A percentile compares a stretch with the other conserved stretches of the same genome.
Evolutionary conservation across 2,329 filamentous ascomycete genomes (phyloP).

Genomic region (Ascocoryne sarcoides): DNA sequence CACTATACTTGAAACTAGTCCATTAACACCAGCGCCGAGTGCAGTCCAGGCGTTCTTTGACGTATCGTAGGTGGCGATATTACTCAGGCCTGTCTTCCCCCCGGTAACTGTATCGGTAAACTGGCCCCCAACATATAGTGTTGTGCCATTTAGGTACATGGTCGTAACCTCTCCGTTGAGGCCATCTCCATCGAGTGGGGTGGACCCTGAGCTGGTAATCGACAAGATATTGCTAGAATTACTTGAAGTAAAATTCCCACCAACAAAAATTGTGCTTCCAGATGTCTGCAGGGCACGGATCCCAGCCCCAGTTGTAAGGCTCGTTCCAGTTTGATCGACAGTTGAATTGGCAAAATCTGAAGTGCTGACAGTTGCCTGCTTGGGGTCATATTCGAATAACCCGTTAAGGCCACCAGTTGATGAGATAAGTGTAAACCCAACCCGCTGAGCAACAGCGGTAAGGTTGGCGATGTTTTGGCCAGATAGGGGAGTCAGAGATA

Average conservation of each 20-base stretch:
- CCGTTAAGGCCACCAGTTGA: slow-evolving; percentile 79
- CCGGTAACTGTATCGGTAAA: slow-evolving; percentile 67
- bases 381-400: slow-evolving; percentile 79
- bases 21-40: slow-evolving; percentile 80
- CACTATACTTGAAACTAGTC: slow-evolving; percentile 65
- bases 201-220: slow-evolving; percentile 54
- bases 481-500: slow-evolving; percentile 64
- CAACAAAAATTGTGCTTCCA: slow-evolving; percentile 62
- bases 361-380: slow-evolving; percentile 45
- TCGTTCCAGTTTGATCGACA: slow-evolving; percentile 67
- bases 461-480: slow-evolving; percentile 54
- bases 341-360: slow-evolving; percentile 61
- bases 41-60: slow-evolving; percentile 62
- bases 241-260: slow-evolving; percentile 71
- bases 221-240: slow-evolving; percentile 68
- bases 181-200: slow-evolving; percentile 58
- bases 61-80: slow-evolving; percentile 69
- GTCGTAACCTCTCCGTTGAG: slow-evolving; percentile 71
- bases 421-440: slow-evolving; percentile 67
- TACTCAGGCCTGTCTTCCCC: slow-evolving; percentile 55
- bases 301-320: slow-evolving; percentile 56
- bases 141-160: slow-evolving; percentile 55
- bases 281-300: slow-evolving; percentile 61
- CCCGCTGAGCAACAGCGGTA: slow-evolving; percentile 80
- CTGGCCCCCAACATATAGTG: slow-evolving; percentile 73